phyloP scores from a whole-genome alignment of 495 filamentous ascomycete genomes.

The Clohesyomyces aquaticus region DNA sequence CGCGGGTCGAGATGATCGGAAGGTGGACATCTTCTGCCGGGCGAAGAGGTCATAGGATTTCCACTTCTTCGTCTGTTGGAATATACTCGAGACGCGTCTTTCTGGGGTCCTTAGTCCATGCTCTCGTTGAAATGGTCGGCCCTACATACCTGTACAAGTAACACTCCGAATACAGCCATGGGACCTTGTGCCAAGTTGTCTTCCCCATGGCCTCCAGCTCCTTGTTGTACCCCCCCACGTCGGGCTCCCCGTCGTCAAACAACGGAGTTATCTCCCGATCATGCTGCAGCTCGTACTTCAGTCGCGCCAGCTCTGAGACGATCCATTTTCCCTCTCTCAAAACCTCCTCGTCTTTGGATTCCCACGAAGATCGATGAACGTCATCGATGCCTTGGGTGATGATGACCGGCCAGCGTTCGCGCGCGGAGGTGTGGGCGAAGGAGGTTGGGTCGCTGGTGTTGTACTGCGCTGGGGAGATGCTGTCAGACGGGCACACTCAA shows the following conservation, averaged over 20 bases:
- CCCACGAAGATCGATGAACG: slow-evolving; percentile 73
- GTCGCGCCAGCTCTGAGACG: slow-evolving; percentile 72
- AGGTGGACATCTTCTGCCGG: slow-evolving; percentile 88
- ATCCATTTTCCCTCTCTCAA: slow-evolving; percentile 82
- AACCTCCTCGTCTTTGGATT: slow-evolving; percentile 63
- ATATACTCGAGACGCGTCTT: slow-evolving; percentile 75
- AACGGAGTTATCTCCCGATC: slow-evolving; percentile 80
- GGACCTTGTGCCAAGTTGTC: slow-evolving; percentile 77
- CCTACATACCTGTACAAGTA: slow-evolving; percentile 77
- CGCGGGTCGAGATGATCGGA: slow-evolving; percentile 88
- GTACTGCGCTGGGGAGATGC: slow-evolving; percentile 64
- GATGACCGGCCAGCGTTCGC: slow-evolving; percentile 91
- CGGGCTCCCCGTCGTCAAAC: slow-evolving; percentile 75
- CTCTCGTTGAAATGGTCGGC: too few relatives aligned
- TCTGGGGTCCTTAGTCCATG: slow-evolving; percentile 43
- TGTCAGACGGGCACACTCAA: slow-evolving; percentile 1
- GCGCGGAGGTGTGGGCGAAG: slow-evolving; percentile 81
- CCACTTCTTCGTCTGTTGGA: slow-evolving; percentile 81
- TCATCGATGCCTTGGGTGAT: slow-evolving; percentile 94
- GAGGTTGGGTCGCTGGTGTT: slow-evolving; percentile 79
- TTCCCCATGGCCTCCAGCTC: slow-evolving; percentile 77
- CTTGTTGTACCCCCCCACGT: slow-evolving; percentile 81
- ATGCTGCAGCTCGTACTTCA: slow-evolving; percentile 97
- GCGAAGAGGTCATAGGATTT: slow-evolving; percentile 90
- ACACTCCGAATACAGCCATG: slow-evolving; percentile 93